A percentile compares a stretch with the other conserved stretches of the same genome.
phyloP scores from a whole-genome alignment of 495 filamentous ascomycete genomes.

The Tetracladium setigerum region DNA sequence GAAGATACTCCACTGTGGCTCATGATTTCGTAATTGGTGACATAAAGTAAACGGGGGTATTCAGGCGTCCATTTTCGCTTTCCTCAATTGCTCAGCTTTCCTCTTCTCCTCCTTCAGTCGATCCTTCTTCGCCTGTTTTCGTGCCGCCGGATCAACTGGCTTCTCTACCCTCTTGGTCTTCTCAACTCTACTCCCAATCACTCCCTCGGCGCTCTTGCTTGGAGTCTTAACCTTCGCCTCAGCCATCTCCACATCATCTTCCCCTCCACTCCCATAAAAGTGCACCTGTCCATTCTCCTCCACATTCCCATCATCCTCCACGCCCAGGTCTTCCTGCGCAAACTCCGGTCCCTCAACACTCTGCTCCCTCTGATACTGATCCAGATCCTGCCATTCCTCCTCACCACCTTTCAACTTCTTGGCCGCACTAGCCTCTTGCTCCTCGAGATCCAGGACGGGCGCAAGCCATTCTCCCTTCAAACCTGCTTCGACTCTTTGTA shows the following conservation, averaged over 20 bases:
- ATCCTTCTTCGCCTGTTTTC: constrained; percentile 33
- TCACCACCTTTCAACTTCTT: constrained; percentile 6
- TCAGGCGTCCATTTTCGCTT: too few species aligned
- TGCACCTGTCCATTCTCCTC: constrained; percentile 22
- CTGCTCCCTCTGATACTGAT: constrained; percentile 41
- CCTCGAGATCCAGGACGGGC: constrained; percentile 9
- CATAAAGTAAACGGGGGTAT: too few species aligned
- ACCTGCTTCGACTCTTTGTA: constrained; percentile 59
- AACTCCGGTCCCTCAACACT: constrained; percentile 32
- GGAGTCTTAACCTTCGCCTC: constrained; percentile 22
- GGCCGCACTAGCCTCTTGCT: constrained; percentile 10
- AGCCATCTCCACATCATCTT: constrained; percentile 10
- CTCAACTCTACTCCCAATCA: not conserved
- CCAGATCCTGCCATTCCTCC: constrained; percentile 44
- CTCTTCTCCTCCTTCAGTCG: constrained; percentile 16
- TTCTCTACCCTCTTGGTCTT: constrained; percentile 9
- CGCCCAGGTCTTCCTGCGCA: constrained; percentile 17
- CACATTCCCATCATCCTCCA: constrained; percentile 10
- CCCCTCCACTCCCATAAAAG: constrained; percentile 5
- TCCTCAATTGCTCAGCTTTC: constrained; percentile 1
- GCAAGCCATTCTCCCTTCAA: constrained; percentile 23
- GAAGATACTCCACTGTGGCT: not conserved
- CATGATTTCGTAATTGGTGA: too few species aligned
- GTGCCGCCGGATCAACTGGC: constrained; percentile 26
- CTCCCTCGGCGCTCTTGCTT: not conserved